These are phyloP conservation scores for Sporothrix phasma DNA, from an alignment of 2,329 filamentous ascomycete genomes.

Conservation along the genomic window DNA sequence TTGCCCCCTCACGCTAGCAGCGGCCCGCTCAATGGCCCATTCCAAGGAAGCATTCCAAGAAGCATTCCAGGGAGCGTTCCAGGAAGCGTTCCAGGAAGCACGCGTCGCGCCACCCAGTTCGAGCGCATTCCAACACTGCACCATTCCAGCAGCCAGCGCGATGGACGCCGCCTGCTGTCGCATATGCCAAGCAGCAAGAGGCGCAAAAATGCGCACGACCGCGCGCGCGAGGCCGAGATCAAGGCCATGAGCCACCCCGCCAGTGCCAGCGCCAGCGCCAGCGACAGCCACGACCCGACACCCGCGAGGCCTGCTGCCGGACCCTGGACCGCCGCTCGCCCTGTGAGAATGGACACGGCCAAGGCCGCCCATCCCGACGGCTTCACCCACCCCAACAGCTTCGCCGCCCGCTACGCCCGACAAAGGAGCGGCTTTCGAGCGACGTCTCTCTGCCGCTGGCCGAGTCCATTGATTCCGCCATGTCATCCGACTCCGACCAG, in stretches of 20 bases:
- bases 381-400: constrained; percentile 27
- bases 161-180: constrained; percentile 46
- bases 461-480: constrained; percentile 64
- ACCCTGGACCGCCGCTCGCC: constrained; percentile 49
- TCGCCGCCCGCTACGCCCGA: constrained; percentile 26
- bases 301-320: constrained; percentile 54
- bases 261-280: background rate
- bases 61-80: too few species aligned
- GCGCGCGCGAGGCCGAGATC: constrained; percentile 76
- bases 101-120: constrained; percentile 24
- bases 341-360: constrained; percentile 53
- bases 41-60: background rate
- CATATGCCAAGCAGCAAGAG: constrained; percentile 72
- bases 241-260: constrained; percentile 60
- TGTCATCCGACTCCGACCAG: constrained; percentile 65
- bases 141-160: constrained; percentile 46
- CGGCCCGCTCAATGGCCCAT: background rate
- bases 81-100: too few species aligned
- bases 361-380: constrained; percentile 42
- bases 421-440: constrained; percentile 49
- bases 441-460: constrained; percentile 65
- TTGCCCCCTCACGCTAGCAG: constrained; percentile 1
- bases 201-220: constrained; percentile 58
- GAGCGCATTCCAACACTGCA: constrained; percentile 44
- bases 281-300: constrained; percentile 37